Conservation (phyloP, 352 stramenopile species). For the Globisporangium mamillatum region DNA sequence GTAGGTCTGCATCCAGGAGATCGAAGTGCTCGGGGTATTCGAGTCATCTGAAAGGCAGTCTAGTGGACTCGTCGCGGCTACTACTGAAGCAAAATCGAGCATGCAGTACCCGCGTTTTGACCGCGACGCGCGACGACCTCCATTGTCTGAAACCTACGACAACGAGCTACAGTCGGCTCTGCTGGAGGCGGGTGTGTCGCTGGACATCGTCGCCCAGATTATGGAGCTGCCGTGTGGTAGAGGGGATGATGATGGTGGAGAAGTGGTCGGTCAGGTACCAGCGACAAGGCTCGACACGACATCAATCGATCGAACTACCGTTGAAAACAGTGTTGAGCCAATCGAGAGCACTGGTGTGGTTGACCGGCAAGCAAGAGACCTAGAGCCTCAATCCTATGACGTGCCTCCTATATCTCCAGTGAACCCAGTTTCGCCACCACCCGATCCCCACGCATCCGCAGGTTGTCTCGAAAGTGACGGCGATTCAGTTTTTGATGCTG, state of each 20-base stretch:
- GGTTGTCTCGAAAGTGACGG: background rate
- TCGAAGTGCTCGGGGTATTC: slow-evolving; percentile 25
- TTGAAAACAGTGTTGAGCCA: background rate
- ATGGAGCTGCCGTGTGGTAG: slow-evolving; percentile 9
- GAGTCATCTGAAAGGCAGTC: background rate
- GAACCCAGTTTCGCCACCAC: background rate
- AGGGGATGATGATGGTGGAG: background rate
- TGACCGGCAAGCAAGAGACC: background rate
- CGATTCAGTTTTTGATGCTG: slow-evolving; percentile 8
- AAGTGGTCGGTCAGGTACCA: background rate
- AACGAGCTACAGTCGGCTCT: slow-evolving; percentile 28
- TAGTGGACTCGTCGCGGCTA: too few relatives aligned
- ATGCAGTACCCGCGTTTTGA: background rate
- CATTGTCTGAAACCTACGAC: slow-evolving; percentile 9
- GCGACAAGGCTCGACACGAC: background rate
- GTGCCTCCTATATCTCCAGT: background rate
- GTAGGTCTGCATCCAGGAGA: slow-evolving; percentile 25
- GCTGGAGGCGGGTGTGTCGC: slow-evolving; percentile 30
- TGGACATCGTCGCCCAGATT: slow-evolving; percentile 33
- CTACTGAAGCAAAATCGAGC: background rate
- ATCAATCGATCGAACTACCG: background rate
- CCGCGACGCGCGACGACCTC: background rate
- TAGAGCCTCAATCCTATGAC: background rate
- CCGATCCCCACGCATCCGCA: too few relatives aligned
- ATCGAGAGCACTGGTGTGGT: background rate